A percentile compares a stretch with the other conserved stretches of the same genome.
Conservation (phyloP, 805 yeast genomes). For the Candida maesae region DNA sequence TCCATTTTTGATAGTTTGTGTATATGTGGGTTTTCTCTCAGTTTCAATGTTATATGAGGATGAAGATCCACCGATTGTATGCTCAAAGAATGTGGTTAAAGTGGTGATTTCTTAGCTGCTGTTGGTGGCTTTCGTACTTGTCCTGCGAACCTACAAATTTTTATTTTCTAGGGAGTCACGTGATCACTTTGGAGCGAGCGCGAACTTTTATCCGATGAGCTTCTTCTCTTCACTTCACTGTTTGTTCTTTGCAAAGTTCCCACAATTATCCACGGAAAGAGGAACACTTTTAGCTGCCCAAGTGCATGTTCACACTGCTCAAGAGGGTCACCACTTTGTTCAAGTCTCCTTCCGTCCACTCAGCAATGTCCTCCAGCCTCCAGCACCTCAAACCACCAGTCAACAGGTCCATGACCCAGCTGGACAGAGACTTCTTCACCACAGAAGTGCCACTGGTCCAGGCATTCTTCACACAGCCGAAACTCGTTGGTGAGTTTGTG, state of each 20-base stretch:
- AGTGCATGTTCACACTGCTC: neutral
- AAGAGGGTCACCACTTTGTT: neutral
- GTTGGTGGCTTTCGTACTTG: no score
- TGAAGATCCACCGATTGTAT: no score
- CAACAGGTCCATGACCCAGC: constrained; percentile 55
- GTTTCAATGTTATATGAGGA: no score
- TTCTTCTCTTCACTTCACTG: neutral
- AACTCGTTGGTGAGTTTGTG: constrained; percentile 44
- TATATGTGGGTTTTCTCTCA: neutral
- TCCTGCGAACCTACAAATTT: no score
- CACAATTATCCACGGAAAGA: no score
- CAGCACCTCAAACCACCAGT: constrained; percentile 54
- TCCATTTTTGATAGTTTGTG: constrained; percentile 8
- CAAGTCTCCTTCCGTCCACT: neutral
- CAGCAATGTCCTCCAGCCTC: constrained; percentile 6
- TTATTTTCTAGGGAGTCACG: no score
- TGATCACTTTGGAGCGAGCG: no score
- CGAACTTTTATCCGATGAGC: neutral
- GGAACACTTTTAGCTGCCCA: no score
- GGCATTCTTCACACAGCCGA: constrained; percentile 67
- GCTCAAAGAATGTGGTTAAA: no score
- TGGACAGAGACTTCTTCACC: constrained; percentile 65
- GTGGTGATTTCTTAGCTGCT: no score
- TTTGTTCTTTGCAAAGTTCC: no score
- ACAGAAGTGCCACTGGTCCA: constrained; percentile 57